A percentile compares a stretch with the other conserved stretches of the same genome.
Evolutionary conservation across 164 flowering plant genomes (phyloP).

Genomic region (Magnolia officinalis): DNA sequence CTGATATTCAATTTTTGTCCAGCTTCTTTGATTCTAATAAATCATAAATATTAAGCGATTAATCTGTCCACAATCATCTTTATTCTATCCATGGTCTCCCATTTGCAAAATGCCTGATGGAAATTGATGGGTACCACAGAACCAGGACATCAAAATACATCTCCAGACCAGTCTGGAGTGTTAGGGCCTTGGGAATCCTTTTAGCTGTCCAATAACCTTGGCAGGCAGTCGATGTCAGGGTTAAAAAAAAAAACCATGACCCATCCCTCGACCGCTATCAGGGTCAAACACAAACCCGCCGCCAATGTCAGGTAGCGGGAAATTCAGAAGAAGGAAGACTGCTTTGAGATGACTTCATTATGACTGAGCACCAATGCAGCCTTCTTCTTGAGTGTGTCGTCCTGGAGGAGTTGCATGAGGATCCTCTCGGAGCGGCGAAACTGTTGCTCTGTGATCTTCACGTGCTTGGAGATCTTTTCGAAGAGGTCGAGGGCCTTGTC

Average conservation of each 20-base stretch:
- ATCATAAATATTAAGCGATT: conserved; percentile 13
- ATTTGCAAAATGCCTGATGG: background rate
- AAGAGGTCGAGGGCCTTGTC: conserved; percentile 25
- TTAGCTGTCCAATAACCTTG: background rate
- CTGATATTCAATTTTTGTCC: conserved; percentile 19
- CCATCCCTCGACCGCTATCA: background rate
- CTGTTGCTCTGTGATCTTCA: conserved; percentile 1
- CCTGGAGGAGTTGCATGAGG: conserved; percentile 24
- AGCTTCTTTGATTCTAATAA: conserved; percentile 19
- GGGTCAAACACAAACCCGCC: background rate
- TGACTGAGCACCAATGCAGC: conserved; percentile 23
- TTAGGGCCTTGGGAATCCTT: background rate
- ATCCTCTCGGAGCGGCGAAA: conserved; percentile 17
- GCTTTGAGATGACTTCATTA: conserved; percentile 26
- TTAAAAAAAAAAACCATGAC: background rate
- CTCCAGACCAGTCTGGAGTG: background rate
- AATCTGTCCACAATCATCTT: background rate
- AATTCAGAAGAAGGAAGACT: conserved; percentile 27
- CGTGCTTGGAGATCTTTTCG: conserved; percentile 12
- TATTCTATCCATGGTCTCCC: background rate
- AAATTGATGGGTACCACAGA: background rate
- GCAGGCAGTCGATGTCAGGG: no score
- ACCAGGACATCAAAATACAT: background rate
- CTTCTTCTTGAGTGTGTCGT: conserved; percentile 25
- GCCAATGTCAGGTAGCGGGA: background rate